phyloP scores from a whole-genome alignment of 2,329 filamentous ascomycete genomes.

The Colletotrichum noveboracense region DNA sequence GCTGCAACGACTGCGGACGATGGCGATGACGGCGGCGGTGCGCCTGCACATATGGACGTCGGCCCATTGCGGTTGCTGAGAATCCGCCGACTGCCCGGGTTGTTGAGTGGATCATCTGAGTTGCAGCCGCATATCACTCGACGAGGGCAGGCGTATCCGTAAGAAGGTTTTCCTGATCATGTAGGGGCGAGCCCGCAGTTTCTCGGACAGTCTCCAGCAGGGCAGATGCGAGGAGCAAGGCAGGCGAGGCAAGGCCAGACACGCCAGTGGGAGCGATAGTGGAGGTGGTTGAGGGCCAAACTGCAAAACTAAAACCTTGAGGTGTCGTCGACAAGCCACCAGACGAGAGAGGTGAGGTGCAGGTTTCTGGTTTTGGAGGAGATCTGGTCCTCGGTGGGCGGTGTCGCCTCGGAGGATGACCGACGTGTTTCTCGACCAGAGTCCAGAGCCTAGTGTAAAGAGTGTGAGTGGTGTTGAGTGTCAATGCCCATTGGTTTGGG shows the following conservation, averaged over 20 bases:
- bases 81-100: conserved; percentile 2
- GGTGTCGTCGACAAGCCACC: neutral
- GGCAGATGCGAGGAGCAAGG: neutral
- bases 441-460: neutral
- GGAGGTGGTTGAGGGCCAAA: conserved; percentile 1
- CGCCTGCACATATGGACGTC: conserved; percentile 7
- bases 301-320: neutral
- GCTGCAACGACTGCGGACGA: neutral
- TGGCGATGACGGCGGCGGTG: conserved; percentile 7
- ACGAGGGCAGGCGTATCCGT: neutral
- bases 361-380: neutral
- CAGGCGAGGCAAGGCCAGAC: neutral
- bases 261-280: conserved; percentile 4
- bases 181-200: neutral
- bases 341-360: neutral
- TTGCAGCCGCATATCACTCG: conserved; percentile 5
- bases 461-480: neutral
- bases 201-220: neutral
- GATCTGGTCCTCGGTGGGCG: neutral
- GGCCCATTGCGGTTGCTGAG: conserved; percentile 8
- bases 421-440: neutral
- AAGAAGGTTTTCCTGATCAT: neutral
- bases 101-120: conserved; percentile 16
- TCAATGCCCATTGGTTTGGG: neutral
- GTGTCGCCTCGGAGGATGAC: conserved; percentile 5